These are phyloP conservation scores for Friedmanniomyces endolithicus DNA, from an alignment of 495 filamentous ascomycete species.

Conservation along the genomic window DNA sequence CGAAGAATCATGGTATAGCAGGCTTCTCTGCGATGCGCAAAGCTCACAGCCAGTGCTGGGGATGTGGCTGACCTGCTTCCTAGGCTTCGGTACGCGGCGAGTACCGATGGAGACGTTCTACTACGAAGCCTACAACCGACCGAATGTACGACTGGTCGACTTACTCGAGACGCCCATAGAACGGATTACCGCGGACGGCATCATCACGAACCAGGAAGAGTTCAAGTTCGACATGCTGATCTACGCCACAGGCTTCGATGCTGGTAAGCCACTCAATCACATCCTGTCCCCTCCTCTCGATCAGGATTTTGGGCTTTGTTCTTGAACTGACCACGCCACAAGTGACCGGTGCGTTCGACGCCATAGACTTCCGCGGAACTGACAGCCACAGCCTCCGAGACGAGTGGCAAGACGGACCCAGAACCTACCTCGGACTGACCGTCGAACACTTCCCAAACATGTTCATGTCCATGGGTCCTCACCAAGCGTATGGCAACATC, in stretches of 20 bases:
- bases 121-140: constrained; percentile 22
- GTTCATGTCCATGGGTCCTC: constrained; percentile 15
- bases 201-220: constrained; percentile 3
- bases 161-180: constrained; percentile 14
- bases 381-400: constrained; percentile 5
- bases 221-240: constrained; percentile 16
- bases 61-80: not conserved
- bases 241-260: constrained; percentile 22
- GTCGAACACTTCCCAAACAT: constrained; percentile 18
- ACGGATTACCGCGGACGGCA: constrained; percentile 2
- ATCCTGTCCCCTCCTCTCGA: no score
- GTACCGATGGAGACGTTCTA: constrained; percentile 12
- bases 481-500: constrained; percentile 6
- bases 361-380: constrained; percentile 9
- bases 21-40: not conserved
- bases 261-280: not conserved
- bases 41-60: not conserved
- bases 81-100: constrained; percentile 12
- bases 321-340: not conserved
- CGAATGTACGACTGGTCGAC: constrained; percentile 15
- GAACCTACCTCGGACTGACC: constrained; percentile 13
- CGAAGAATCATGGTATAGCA: constrained; percentile 6
- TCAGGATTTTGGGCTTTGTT: no score
- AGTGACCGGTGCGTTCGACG: constrained; percentile 2
- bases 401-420: constrained; percentile 15